These are phyloP conservation scores for Plasmodium coatneyi DNA, from an alignment of 169 alveolate genomes.

Conservation along the genomic window DNA sequence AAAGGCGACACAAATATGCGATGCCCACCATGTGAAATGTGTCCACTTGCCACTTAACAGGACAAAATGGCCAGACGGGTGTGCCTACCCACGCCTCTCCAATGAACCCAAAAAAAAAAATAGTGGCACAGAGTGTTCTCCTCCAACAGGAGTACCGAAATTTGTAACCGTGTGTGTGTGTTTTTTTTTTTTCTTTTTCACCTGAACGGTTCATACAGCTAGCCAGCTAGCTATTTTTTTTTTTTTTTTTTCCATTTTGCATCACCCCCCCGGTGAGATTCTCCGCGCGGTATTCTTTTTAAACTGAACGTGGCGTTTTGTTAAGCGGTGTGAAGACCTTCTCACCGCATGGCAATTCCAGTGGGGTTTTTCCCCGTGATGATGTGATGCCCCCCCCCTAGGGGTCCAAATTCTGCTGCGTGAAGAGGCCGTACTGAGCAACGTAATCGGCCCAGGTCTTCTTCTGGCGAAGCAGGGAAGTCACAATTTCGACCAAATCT, in stretches of 20 bases:
- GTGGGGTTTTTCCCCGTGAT: neutral
- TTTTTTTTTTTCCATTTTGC: too few species aligned
- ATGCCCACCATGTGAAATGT: too few species aligned
- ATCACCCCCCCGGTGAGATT: neutral
- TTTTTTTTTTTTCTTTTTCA: neutral
- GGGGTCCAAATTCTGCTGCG: constrained; percentile 74
- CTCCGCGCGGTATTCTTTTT: neutral
- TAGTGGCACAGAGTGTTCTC: neutral
- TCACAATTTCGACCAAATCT: constrained; percentile 77
- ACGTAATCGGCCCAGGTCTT: constrained; percentile 83
- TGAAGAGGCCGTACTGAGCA: constrained; percentile 76
- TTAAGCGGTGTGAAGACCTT: neutral
- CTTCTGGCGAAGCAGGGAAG: constrained; percentile 72
- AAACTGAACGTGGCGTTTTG: neutral
- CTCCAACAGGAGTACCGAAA: neutral
- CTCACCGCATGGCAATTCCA: neutral
- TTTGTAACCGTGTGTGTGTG: neutral
- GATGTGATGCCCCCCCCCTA: neutral
- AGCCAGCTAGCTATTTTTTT: neutral
- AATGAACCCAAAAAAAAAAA: neutral
- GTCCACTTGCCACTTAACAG: too few species aligned
- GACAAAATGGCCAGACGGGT: too few species aligned
- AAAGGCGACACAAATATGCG: too few species aligned
- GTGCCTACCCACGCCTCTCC: neutral
- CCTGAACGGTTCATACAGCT: too few species aligned